phyloP scores from a whole-genome alignment of 2,329 filamentous ascomycete species.

The Cladosporium phlei region DNA sequence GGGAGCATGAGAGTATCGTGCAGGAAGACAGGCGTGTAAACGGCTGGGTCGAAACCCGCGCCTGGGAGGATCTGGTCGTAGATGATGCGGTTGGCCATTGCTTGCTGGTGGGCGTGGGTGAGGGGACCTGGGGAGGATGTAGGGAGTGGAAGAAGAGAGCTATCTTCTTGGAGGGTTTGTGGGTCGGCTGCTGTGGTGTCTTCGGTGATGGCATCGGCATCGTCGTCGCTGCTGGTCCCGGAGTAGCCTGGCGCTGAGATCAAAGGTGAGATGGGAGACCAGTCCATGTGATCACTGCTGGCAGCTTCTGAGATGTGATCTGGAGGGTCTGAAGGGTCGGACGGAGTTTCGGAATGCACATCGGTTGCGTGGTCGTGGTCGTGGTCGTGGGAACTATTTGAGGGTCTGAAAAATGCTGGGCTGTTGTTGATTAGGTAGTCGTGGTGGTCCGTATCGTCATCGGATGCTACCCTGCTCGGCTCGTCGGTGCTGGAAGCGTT shows the following conservation, averaged over 20 bases:
- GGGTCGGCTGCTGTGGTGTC: too few relatives aligned
- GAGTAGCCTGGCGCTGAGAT: neutral
- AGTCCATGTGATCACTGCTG: neutral
- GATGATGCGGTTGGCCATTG: constrained; percentile 24
- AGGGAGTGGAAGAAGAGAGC: constrained; percentile 4
- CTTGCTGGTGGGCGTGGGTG: constrained; percentile 20
- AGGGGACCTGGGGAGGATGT: neutral
- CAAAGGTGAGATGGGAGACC: neutral
- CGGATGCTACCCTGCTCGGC: too few relatives aligned
- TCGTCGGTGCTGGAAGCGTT: too few relatives aligned
- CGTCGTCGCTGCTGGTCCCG: neutral
- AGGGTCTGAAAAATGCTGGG: too few relatives aligned
- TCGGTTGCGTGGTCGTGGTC: too few relatives aligned
- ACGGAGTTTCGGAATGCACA: too few relatives aligned
- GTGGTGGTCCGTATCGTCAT: too few relatives aligned
- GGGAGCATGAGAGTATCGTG: constrained; percentile 48
- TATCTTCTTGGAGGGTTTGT: too few relatives aligned
- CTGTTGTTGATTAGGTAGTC: too few relatives aligned
- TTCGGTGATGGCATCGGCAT: too few relatives aligned
- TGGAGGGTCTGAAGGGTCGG: too few relatives aligned
- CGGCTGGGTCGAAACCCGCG: constrained; percentile 48
- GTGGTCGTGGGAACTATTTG: too few relatives aligned
- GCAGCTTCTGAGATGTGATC: neutral
- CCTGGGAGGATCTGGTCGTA: constrained; percentile 40
- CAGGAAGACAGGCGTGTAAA: constrained; percentile 53